Percentiles rank a stretch among this genome's conserved stretches.
phyloP scores from a whole-genome alignment of 495 filamentous ascomycete species.

The Xylaria curta region DNA sequence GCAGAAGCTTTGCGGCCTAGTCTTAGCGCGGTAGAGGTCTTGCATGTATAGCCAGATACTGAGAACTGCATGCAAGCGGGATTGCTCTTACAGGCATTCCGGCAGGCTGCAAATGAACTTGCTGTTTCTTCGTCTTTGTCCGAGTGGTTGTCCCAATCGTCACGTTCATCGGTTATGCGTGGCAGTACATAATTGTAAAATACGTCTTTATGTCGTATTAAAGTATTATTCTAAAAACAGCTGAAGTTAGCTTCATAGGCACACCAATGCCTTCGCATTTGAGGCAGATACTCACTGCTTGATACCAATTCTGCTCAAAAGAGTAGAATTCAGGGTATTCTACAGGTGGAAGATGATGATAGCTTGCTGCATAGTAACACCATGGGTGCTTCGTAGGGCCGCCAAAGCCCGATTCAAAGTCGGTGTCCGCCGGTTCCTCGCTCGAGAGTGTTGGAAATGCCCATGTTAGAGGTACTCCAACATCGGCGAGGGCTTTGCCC shows the following conservation, averaged over 20 bases:
- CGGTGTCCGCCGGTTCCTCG: conserved; percentile 47
- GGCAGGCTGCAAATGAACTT: conserved; percentile 44
- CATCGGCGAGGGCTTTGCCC: conserved; percentile 52
- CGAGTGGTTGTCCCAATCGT: conserved; percentile 54
- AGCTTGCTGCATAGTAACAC: conserved; percentile 58
- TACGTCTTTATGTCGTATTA: conserved; percentile 43
- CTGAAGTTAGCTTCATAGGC: conserved; percentile 13
- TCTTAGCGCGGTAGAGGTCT: conserved; percentile 41
- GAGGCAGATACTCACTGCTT: conserved; percentile 35
- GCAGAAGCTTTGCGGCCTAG: conserved; percentile 30
- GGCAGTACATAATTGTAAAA: conserved; percentile 46
- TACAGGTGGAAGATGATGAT: conserved; percentile 53
- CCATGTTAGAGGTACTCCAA: conserved; percentile 51
- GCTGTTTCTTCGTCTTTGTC: conserved; percentile 34
- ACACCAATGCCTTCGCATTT: background rate
- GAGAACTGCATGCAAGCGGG: conserved; percentile 53
- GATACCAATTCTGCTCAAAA: conserved; percentile 57
- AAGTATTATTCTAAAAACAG: conserved; percentile 30
- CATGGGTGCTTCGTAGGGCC: conserved; percentile 51
- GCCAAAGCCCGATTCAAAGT: conserved; percentile 52
- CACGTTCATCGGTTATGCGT: conserved; percentile 34
- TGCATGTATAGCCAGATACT: conserved; percentile 40
- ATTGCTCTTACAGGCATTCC: conserved; percentile 46
- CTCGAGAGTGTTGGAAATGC: conserved; percentile 51
- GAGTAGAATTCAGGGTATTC: conserved; percentile 52